Evolutionary conservation across 2,329 filamentous ascomycete genomes (phyloP), one percentile per base, ranked within the genome.

Genomic region (Nigrograna mackinnonii): DNA sequence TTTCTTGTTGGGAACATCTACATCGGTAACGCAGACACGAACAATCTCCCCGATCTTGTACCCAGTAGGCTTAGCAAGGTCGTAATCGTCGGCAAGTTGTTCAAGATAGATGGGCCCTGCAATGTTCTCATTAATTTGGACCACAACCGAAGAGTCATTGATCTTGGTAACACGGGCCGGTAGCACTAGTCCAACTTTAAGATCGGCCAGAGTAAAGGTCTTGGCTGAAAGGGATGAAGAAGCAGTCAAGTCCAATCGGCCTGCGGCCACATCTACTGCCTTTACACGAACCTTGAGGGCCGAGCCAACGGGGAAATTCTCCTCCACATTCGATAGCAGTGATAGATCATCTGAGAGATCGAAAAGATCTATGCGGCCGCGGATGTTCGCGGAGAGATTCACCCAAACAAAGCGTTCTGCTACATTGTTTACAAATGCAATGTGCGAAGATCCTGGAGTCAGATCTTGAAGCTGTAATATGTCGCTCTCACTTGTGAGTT

Each of bases 391-490:
- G 2, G 91, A 90, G 17, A 99, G 72, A 60, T 91, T 96, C 34
- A 95, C 86, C 92, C 94, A 97, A 17, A 96, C 77, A 60, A 82
- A 88, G 51, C 89, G 84, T 20, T 88, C 79, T 17, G 81, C 81
- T 47, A 92, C 78, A 62, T 96, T 97, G 76, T 97, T 99, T 63
- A 99, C 83, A 61, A 92, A 97, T 1, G 87, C 91, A 37, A 95
- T 69, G 68, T 88, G 84, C 2, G 79, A 81, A 14, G 86, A 85
- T 14, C 87, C 91, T 37, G 82, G 73, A 56, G 86, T 77, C 48
- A 99, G 73, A 46, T 88, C 82, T 19, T 89, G 84, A 22, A 96
- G 73, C 6, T 83, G 83, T 34, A 96, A 73, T 1, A 85, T 73
- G 39, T 84, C 77, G 30, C 85, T 67, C 44, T 87, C 80, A 43